These are phyloP conservation scores for Hypoxylon rubiginosum DNA, from an alignment of 2,329 filamentous ascomycete species.

Conservation along the genomic window DNA sequence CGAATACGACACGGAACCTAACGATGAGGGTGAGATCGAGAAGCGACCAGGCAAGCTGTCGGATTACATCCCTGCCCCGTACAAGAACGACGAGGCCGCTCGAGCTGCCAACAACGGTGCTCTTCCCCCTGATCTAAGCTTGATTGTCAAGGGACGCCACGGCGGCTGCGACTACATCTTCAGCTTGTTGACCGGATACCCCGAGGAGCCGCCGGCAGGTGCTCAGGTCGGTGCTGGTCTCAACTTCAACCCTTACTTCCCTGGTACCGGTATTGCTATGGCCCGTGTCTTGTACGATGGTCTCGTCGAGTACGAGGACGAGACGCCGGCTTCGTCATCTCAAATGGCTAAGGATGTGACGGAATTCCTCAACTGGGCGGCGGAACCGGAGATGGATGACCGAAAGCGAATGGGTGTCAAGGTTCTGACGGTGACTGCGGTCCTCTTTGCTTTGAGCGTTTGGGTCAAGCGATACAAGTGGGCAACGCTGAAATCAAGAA, in stretches of 20 bases:
- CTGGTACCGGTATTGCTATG: constrained; percentile 98
- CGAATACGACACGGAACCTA: constrained; percentile 98
- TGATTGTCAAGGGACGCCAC: constrained; percentile 98
- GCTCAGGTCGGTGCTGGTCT: constrained; percentile 87
- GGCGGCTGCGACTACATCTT: constrained; percentile 99
- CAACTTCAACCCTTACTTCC: constrained; percentile 99
- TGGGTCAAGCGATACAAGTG: constrained; percentile 99
- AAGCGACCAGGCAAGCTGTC: constrained; percentile 99
- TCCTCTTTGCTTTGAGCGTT: constrained; percentile 87
- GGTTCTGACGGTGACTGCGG: constrained; percentile 83
- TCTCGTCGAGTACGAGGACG: constrained; percentile 97
- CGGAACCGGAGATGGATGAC: constrained; percentile 99
- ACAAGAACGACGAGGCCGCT: constrained; percentile 99
- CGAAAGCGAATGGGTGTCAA: constrained; percentile 99
- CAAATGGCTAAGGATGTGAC: constrained; percentile 99
- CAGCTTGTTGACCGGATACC: constrained; percentile 95
- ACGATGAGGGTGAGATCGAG: constrained; percentile 97
- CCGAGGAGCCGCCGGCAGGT: constrained; percentile 93
- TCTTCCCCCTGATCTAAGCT: constrained; percentile 94
- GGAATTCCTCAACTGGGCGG: constrained; percentile 99
- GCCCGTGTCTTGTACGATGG: constrained; percentile 98
- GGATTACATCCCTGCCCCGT: constrained; percentile 93
- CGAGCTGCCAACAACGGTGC: constrained; percentile 99
- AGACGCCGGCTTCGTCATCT: constrained; percentile 91
- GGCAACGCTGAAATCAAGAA: constrained; percentile 94